Evolutionary conservation across 1,284 basidiomycete genomes (phyloP), one percentile per base, ranked within the genome.

Genomic region (Moesziomyces aphidis): DNA sequence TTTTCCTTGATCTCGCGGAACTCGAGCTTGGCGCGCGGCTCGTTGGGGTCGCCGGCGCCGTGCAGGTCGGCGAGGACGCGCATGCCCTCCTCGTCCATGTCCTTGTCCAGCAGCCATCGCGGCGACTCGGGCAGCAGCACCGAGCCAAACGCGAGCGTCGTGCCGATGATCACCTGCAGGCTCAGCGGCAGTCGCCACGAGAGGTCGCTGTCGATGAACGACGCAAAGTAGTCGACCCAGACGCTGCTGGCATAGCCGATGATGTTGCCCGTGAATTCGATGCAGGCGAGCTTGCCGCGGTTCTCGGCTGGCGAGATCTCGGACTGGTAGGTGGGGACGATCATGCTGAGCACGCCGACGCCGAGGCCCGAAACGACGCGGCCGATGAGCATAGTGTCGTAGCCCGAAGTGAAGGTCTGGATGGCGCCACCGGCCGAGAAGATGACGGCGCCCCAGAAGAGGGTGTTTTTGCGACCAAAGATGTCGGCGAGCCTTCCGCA

Each of bases 311-410:
- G 95, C 3, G 94, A 96, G 54, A 98, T 94, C 87, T 98, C 96
- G 77, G 92, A 93, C 86, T 97, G 96, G 85, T 97, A 99, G 67
- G 97, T 97, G 7, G 96, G 96, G 23, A 98, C 96, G 71, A 97
- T 94, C 65, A 95, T 97, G 52, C 67, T 71, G 53, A 98, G 87
- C 73, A 97, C 88, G 15, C 95, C 96, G 15, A 99, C 96, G 17
- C 96, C 96, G 78, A 93, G 94, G 2, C 95, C 96, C 69, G 92
- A 93, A 61, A 95, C 87, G 50, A 98, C 87, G 45, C 96, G 89
- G 15, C 96, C 96, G 8, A 93, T 68, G 45, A 97, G 89, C 95
- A 99, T 98, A 53, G 88, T 87, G 82, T 87, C 88, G 86, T 93
- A 97, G 4, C 95, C 93, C 5, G 87, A 87, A 9, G 94, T 93